Percentiles rank a stretch among this genome's conserved stretches.
Evolutionary conservation across 495 filamentous ascomycete species (phyloP).

Genomic region (Aspergillus bridgeri): DNA sequence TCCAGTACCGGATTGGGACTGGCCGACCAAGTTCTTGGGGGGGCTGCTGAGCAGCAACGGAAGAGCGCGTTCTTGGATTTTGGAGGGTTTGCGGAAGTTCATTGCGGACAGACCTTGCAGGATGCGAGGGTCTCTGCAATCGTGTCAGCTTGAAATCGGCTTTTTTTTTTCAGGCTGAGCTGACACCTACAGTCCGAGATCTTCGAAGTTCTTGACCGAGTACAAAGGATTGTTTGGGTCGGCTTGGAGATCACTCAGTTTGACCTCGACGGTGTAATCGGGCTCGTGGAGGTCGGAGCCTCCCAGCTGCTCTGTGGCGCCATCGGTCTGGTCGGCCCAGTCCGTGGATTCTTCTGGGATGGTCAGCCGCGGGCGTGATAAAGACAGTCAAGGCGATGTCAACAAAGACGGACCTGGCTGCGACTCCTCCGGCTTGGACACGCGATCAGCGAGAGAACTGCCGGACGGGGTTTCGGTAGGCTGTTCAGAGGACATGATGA

Average conservation of each 20-base stretch:
- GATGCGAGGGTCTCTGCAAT: slow-evolving; percentile 44
- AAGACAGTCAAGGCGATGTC: slow-evolving; percentile 8
- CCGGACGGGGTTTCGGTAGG: slow-evolving; percentile 23
- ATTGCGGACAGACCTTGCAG: slow-evolving; percentile 67
- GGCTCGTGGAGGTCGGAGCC: slow-evolving; percentile 65
- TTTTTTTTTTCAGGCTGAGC: not conserved
- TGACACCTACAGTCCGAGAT: slow-evolving; percentile 70
- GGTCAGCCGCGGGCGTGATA: not conserved
- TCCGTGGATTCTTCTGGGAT: slow-evolving; percentile 1
- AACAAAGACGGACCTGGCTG: slow-evolving; percentile 15
- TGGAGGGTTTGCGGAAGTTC: slow-evolving; percentile 92
- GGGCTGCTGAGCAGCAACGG: slow-evolving; percentile 82
- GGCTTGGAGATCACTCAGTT: slow-evolving; percentile 81
- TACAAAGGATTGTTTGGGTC: slow-evolving; percentile 84
- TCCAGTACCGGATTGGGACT: slow-evolving; percentile 97
- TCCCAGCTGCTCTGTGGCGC: slow-evolving; percentile 37
- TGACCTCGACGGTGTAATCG: slow-evolving; percentile 81
- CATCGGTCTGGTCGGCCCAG: slow-evolving; percentile 44
- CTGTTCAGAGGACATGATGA: slow-evolving; percentile 34
- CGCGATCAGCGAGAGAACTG: slow-evolving; percentile 59
- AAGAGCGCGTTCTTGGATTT: slow-evolving; percentile 91
- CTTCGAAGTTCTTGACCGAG: slow-evolving; percentile 79
- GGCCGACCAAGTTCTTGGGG: slow-evolving; percentile 87
- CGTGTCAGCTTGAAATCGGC: slow-evolving; percentile 8
- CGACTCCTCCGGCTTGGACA: slow-evolving; percentile 44